Evolutionary conservation across 352 stramenopile species (phyloP).

Genomic region (Lagenidium giganteum): DNA sequence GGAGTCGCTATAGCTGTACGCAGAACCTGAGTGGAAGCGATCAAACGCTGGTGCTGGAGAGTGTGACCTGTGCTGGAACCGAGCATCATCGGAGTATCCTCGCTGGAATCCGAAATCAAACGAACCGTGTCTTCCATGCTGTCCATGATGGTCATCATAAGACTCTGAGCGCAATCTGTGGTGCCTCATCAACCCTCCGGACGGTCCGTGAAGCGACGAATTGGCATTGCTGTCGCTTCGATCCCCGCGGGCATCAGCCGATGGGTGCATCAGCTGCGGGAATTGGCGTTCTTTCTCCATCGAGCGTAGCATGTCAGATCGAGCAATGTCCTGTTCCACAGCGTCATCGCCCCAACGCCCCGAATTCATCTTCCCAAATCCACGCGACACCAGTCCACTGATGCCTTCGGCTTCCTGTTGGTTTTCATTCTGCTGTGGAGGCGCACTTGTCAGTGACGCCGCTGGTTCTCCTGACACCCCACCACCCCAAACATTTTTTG

Average conservation of each 20-base stretch:
- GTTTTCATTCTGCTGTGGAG: background rate
- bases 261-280: slow-evolving; percentile 27
- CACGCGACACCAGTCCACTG: background rate
- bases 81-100: too few relatives aligned
- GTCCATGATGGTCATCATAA: background rate
- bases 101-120: background rate
- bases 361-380: slow-evolving; percentile 3
- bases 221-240: slow-evolving; percentile 1
- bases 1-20: too few relatives aligned
- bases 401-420: slow-evolving; percentile 1
- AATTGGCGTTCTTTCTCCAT: slow-evolving; percentile 32
- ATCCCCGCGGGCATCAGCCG: slow-evolving; percentile 8
- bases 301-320: slow-evolving; percentile 20
- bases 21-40: too few relatives aligned
- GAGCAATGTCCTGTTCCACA: slow-evolving; percentile 54
- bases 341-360: slow-evolving; percentile 74
- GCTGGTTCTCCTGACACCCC: too few relatives aligned
- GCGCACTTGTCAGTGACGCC: too few relatives aligned
- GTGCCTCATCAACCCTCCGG: slow-evolving; percentile 11
- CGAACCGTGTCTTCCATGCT: background rate
- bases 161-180: background rate
- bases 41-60: too few relatives aligned
- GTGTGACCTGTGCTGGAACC: too few relatives aligned
- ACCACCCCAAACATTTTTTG: too few relatives aligned
- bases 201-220: slow-evolving; percentile 7